Conservation (phyloP, 192 early-diverging fungal species). For the Lobulomyces angularis region DNA sequence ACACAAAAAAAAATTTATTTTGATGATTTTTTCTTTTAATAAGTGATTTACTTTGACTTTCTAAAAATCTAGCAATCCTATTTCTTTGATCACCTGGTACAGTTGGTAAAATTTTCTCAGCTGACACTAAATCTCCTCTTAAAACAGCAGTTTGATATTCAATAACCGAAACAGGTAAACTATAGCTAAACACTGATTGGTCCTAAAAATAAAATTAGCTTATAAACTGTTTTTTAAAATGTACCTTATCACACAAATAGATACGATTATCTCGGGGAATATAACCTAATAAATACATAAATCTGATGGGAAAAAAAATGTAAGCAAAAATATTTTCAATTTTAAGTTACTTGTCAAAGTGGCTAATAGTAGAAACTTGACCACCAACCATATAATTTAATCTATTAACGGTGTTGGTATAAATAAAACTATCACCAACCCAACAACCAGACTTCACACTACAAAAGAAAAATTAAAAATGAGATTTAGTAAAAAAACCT, state of each 20-base stretch:
- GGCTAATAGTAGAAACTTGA: constrained; percentile 85
- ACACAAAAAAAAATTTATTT: neutral
- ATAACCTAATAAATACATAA: constrained; percentile 88
- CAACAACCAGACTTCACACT: constrained; percentile 88
- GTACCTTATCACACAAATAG: constrained; percentile 78
- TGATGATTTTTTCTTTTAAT: neutral
- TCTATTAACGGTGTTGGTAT: constrained; percentile 78
- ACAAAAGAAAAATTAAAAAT: constrained; percentile 7
- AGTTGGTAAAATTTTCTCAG: constrained; percentile 66
- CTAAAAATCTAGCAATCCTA: constrained; percentile 88
- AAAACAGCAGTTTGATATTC: constrained; percentile 98
- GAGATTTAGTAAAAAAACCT: constrained; percentile 22
- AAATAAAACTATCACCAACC: constrained; percentile 99
- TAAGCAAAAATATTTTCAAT: neutral
- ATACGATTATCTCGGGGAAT: constrained; percentile 86
- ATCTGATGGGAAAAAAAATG: constrained; percentile 21
- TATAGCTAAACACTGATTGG: constrained; percentile 76
- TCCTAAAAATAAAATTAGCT: constrained; percentile 39
- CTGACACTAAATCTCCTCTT: constrained; percentile 79
- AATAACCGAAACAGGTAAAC: constrained; percentile 82
- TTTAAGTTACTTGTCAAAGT: constrained; percentile 73
- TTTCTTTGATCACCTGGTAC: constrained; percentile 80
- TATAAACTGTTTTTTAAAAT: neutral
- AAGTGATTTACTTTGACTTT: constrained; percentile 50
- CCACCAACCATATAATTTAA: constrained; percentile 93